Base-by-base conservation (phyloP, 2,329 filamentous ascomycete species). In the Ceratocystis diversiconidia region DNA sequence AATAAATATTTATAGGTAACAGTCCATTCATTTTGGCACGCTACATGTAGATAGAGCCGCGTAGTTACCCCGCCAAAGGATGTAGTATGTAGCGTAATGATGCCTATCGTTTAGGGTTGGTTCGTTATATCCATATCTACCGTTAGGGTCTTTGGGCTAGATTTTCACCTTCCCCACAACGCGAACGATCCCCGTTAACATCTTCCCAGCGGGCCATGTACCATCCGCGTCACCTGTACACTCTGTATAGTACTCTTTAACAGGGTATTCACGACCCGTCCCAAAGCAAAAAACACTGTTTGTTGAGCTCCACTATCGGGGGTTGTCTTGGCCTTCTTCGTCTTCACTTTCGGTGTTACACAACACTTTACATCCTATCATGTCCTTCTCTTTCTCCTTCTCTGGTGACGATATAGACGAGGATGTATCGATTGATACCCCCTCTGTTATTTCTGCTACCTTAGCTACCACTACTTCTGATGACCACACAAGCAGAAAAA, bases 401-500 rank as follows among this genome's bases (percentile, higher is more conserved):
- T 76, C 78, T 17, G 84, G 84, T 41, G 84, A 86, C 67, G 84
- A 87, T 70, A 87, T 86, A 77, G 82, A 85, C 69, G 77, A 78
- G 36, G 75, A 78, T 43, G 74, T 74, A 36, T 30, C 50, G 32
- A 19, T 61, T 65, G 71, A 71, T 22, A 71, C 72, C 43, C 69
- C 70, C 36, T 67, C 66, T 65, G 61, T 15, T 55, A 10, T 30
- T 30, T 15, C 17, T 32, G 5, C 52, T 57, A 17, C 52, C 15
- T 57, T 30, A 17, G 25, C 68, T 70, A 68, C 28, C 28, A 12
- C 46, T n/a, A 10, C 19, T 50, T 50, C n/a, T 22, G 46, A 50
- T 19, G 46, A 12, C 3, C 19, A 17, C 48, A 7, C 65, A 64
- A 66, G 70, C 22, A 69, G 69, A 66, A 68, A 57, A 22, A 57